Conservation (phyloP, 306 rosid genomes). For the Prunus fruticosa region DNA sequence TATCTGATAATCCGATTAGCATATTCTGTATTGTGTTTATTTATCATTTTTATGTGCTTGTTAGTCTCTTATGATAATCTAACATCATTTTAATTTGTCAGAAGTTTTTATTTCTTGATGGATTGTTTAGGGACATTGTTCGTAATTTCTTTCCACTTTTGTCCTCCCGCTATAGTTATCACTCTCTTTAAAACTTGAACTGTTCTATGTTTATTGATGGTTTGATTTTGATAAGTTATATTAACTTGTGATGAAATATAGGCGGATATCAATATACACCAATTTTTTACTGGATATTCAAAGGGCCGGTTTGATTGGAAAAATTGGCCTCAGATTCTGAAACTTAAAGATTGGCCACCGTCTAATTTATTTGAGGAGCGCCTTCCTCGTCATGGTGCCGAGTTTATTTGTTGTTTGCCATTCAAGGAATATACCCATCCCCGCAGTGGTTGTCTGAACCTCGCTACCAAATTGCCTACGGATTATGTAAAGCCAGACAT, state of each 20-base stretch:
- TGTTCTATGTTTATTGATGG: background rate
- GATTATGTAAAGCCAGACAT: constrained; percentile 57
- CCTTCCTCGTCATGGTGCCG: constrained; percentile 79
- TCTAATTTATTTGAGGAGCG: constrained; percentile 67
- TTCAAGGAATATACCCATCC: constrained; percentile 78
- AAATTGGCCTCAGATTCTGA: constrained; percentile 71
- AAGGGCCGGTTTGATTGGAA: constrained; percentile 33
- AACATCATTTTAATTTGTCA: background rate
- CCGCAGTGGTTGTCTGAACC: constrained; percentile 46
- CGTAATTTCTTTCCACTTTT: background rate
- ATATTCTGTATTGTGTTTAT: background rate
- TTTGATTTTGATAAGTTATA: constrained; percentile 7
- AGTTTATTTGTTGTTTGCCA: constrained; percentile 68
- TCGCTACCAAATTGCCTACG: constrained; percentile 40
- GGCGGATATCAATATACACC: constrained; percentile 74
- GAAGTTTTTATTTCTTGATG: too few species aligned
- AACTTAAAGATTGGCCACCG: constrained; percentile 90
- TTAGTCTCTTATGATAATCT: too few species aligned
- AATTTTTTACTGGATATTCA: constrained; percentile 75
- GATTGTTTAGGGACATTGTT: background rate
- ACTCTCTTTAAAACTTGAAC: background rate
- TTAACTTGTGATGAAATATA: constrained; percentile 32
- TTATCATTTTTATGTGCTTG: background rate
- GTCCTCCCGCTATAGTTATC: background rate
- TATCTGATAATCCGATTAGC: too few species aligned